phyloP scores from a whole-genome alignment of 2,329 filamentous ascomycete genomes.

The Verticillium alfalfae region DNA sequence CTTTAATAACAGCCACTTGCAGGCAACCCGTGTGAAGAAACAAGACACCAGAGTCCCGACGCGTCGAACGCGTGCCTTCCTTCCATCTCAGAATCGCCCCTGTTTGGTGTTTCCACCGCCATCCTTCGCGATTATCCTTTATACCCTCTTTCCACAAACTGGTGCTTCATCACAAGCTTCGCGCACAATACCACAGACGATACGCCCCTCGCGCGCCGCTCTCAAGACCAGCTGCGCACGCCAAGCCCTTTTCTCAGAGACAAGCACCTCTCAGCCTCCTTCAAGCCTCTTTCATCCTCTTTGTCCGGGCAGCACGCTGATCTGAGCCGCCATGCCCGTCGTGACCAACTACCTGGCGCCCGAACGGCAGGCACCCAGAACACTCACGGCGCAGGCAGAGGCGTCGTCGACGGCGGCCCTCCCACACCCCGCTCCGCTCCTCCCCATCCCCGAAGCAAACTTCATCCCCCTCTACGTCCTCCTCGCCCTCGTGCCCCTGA shows the following conservation, averaged over 20 bases:
- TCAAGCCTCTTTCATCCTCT: neutral
- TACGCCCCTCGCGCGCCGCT: too few species aligned
- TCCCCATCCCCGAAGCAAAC: neutral
- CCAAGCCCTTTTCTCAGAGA: too few species aligned
- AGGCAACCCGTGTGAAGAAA: neutral
- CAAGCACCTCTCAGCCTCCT: neutral
- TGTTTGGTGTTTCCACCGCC: neutral
- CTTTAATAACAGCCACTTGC: neutral
- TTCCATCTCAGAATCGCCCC: neutral
- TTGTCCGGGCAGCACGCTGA: neutral
- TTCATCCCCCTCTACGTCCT: conserved; percentile 5
- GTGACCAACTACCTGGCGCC: neutral
- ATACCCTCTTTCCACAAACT: neutral
- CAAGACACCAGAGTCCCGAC: neutral
- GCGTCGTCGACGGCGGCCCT: neutral
- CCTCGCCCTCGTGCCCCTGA: conserved; percentile 7
- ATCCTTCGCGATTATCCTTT: neutral
- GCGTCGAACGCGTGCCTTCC: neutral
- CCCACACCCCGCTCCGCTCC: neutral
- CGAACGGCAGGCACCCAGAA: neutral
- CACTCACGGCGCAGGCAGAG: neutral
- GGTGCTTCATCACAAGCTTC: too few species aligned
- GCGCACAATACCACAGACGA: too few species aligned
- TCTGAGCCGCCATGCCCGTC: neutral
- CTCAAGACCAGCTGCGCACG: too few species aligned